Base-by-base conservation (phyloP, 768 basidiomycete species). In the Lentinula aciculospora region DNA sequence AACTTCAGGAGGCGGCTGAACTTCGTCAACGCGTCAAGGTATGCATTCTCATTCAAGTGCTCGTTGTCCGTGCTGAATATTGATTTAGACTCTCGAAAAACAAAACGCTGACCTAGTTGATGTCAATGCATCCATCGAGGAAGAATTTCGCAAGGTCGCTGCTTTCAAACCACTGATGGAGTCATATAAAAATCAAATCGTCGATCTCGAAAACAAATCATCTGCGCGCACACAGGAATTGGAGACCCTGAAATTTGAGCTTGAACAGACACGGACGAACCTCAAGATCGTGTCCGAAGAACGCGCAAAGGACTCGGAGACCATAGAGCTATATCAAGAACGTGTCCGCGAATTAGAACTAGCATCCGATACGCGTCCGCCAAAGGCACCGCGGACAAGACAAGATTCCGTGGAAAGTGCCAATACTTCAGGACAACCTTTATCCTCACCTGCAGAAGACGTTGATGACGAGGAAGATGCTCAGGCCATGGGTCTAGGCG, bases 21-120 rank as follows among this genome's bases (percentile, higher is more conserved):
- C 76, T 95, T 19, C 84, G 94, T 27, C 92, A 92, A 61, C 85
- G 87, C 58, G 84, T 95, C 66, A 92, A 90, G 74, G 92, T 88
- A 57, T 36, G 71, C 64, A 63, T 68, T 25, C 64, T 66, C 27
- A 42, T 19, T 37, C n/a, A 19, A 50, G 8, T 13, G 3, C 12
- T 36, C 13, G 8, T 44, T 45, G n/a, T 19, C 32, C 8, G 25
- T 17, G 8, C n/a, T 25, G 49, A 10, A 17, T 3, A 0, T 3
- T 23, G 54, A 13, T 28, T 28, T 29, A 94, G 93, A 83, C 85
- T 2, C 76, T 98, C 25, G 95, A 98, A 73, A 90, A 87, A 64
- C 93, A 99, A 72, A 98, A 98, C 64, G 86, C 92, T 4, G 84
- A 86, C 57, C 82, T 99, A 4, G 87, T 98, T 19, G 92, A 97